Conservation (phyloP, 2,329 filamentous ascomycete genomes). For the Fusarium sublunatum region DNA sequence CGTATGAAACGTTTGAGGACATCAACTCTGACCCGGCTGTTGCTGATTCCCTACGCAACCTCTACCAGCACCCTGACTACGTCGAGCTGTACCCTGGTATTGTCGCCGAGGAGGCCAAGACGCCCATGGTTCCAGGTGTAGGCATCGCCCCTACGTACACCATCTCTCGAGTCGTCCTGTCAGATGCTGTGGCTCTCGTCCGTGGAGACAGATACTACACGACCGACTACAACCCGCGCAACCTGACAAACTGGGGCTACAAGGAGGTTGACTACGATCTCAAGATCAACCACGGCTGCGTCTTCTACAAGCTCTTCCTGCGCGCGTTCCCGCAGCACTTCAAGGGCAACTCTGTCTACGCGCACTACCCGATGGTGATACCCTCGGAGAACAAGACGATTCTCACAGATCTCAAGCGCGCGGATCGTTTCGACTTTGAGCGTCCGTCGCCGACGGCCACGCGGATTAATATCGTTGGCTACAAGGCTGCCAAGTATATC, state of each 20-base stretch:
- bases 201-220: slow-evolving; percentile 84
- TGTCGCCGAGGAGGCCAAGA: slow-evolving; percentile 79
- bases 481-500: slow-evolving; percentile 70
- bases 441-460: slow-evolving; percentile 65
- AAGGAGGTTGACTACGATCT: slow-evolving; percentile 78
- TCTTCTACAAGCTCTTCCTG: slow-evolving; percentile 86
- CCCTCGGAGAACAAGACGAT: slow-evolving; percentile 79
- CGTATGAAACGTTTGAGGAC: slow-evolving; percentile 81
- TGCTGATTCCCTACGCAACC: slow-evolving; percentile 70
- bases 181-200: slow-evolving; percentile 82
- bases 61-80: slow-evolving; percentile 82
- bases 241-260: slow-evolving; percentile 87
- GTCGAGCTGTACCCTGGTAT: slow-evolving; percentile 86
- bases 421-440: slow-evolving; percentile 75
- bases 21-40: slow-evolving; percentile 83
- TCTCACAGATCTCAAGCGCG: slow-evolving; percentile 73
- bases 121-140: slow-evolving; percentile 77
- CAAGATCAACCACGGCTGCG: slow-evolving; percentile 80
- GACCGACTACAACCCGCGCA: slow-evolving; percentile 77
- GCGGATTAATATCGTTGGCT: slow-evolving; percentile 68
- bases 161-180: slow-evolving; percentile 79
- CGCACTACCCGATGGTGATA: slow-evolving; percentile 78
- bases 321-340: slow-evolving; percentile 85
- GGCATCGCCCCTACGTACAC: slow-evolving; percentile 82
- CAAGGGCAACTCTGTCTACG: slow-evolving; percentile 81